Percentiles rank a stretch among this genome's conserved stretches.
These are phyloP conservation scores for Aspergillus proliferans DNA, from an alignment of 2,329 filamentous ascomycete species.

Conservation along the genomic window DNA sequence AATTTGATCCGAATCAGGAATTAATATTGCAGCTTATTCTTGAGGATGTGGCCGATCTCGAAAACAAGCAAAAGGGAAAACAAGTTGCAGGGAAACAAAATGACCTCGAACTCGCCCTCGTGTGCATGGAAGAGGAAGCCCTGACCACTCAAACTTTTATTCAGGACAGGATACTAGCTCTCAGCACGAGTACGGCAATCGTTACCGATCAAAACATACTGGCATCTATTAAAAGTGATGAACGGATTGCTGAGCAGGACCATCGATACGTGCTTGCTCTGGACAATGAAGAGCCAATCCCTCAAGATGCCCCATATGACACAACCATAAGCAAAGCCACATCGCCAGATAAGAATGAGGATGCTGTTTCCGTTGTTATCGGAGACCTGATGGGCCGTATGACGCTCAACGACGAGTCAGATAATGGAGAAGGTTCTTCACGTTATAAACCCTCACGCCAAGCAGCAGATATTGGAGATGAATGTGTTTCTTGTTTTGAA, in stretches of 20 bases:
- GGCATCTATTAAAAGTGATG: neutral
- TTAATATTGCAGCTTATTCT: neutral
- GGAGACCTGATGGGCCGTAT: neutral
- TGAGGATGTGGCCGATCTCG: constrained; percentile 11
- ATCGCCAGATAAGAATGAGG: neutral
- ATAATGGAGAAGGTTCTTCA: neutral
- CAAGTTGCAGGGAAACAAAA: constrained; percentile 1
- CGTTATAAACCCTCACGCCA: neutral
- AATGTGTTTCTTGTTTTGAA: constrained; percentile 6
- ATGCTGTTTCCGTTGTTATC: neutral
- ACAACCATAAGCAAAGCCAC: neutral
- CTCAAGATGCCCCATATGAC: too few species aligned
- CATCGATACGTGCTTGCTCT: constrained; percentile 1
- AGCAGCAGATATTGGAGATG: neutral
- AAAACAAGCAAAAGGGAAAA: constrained; percentile 8
- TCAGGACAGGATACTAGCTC: constrained; percentile 3
- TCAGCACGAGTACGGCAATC: constrained; percentile 6
- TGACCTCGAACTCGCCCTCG: constrained; percentile 7
- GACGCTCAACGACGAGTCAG: neutral
- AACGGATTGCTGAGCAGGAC: constrained; percentile 5
- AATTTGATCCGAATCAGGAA: neutral
- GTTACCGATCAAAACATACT: constrained; percentile 7
- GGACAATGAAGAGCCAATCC: neutral
- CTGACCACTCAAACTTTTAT: neutral
- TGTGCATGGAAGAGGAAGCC: constrained; percentile 4